phyloP scores from a whole-genome alignment of 352 stramenopile genomes.

The Pythium aquatile region DNA sequence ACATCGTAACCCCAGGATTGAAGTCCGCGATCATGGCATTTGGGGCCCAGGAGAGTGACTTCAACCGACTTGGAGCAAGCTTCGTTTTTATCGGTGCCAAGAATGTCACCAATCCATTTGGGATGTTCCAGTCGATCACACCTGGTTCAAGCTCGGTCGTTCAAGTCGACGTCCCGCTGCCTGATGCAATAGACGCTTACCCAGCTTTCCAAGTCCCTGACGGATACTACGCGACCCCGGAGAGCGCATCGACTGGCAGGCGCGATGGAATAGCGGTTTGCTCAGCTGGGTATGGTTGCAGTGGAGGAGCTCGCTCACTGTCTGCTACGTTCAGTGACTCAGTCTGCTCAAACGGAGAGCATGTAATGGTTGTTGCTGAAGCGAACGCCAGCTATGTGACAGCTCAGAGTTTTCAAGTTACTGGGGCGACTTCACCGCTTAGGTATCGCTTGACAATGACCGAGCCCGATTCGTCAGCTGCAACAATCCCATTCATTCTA shows the following conservation, averaged over 20 bases:
- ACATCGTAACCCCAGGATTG: constrained; percentile 4
- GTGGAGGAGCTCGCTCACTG: constrained; percentile 30
- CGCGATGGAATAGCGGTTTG: constrained; percentile 39
- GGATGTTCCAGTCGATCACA: constrained; percentile 3
- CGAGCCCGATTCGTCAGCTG: constrained; percentile 1
- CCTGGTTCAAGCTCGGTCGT: background rate
- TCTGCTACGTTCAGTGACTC: constrained; percentile 31
- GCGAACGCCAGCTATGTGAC: constrained; percentile 34
- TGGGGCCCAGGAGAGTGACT: constrained; percentile 16
- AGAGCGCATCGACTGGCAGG: constrained; percentile 29
- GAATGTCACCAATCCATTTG: constrained; percentile 13
- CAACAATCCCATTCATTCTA: constrained; percentile 25
- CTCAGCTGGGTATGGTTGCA: constrained; percentile 41
- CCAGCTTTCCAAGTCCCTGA: constrained; percentile 30
- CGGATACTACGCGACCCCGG: constrained; percentile 52
- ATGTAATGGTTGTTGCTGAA: constrained; percentile 38
- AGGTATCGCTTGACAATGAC: constrained; percentile 22
- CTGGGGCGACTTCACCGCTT: constrained; percentile 10
- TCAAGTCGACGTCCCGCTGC: constrained; percentile 32
- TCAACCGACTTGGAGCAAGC: constrained; percentile 9
- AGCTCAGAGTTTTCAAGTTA: constrained; percentile 34
- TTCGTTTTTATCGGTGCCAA: constrained; percentile 34
- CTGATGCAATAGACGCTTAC: constrained; percentile 32
- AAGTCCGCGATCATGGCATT: constrained; percentile 17
- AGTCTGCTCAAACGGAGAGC: constrained; percentile 40